A percentile compares a stretch with the other conserved stretches of the same genome.
Evolutionary conservation across 2,329 filamentous ascomycete species (phyloP).

Genomic region (Trichoderma brevicompactum): DNA sequence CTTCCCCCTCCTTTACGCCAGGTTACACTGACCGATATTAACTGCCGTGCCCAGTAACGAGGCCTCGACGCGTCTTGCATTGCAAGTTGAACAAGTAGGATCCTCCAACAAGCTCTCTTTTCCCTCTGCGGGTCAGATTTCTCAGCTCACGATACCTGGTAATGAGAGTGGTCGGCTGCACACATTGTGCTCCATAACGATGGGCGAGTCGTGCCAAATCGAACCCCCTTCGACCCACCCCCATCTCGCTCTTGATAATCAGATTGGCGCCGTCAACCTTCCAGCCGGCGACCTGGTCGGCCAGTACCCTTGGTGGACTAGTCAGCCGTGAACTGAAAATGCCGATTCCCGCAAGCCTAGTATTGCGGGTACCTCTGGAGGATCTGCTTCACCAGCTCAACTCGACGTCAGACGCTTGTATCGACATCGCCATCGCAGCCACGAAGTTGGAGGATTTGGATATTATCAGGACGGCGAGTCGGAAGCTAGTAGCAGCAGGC

Average conservation of each 20-base stretch:
- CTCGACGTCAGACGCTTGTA: neutral
- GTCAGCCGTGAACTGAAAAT: constrained; percentile 21
- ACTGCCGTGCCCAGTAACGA: neutral
- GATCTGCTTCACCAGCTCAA: constrained; percentile 2
- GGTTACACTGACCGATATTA: neutral
- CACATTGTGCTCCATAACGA: neutral
- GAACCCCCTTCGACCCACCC: constrained; percentile 7
- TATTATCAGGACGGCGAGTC: neutral
- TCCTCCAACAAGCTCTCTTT: neutral
- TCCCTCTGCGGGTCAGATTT: neutral
- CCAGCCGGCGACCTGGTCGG: neutral
- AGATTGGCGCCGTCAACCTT: constrained; percentile 17
- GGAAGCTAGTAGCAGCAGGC: neutral
- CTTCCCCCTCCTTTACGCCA: neutral
- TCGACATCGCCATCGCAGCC: neutral
- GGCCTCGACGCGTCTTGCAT: neutral
- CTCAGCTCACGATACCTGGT: neutral
- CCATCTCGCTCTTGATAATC: constrained; percentile 6
- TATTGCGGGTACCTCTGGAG: constrained; percentile 15
- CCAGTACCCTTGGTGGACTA: neutral
- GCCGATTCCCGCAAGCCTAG: constrained; percentile 21
- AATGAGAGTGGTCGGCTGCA: neutral
- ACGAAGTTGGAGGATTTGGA: too few relatives aligned
- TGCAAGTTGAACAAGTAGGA: neutral
- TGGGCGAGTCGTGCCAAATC: neutral